phyloP scores from a whole-genome alignment of 164 flowering plant genomes.

The Pachysandra terminalis region DNA sequence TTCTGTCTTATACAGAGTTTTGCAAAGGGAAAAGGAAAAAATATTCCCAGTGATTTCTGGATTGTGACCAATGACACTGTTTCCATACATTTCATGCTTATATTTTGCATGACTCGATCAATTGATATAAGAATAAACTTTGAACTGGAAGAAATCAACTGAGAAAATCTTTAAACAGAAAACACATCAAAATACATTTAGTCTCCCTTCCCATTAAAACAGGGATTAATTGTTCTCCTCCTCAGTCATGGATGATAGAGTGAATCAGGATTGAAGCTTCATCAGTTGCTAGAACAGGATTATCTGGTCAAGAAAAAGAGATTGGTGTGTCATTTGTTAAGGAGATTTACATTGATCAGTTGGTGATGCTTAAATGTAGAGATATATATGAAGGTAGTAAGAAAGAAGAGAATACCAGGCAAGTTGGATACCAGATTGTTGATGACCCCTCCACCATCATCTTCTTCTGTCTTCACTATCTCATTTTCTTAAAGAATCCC shows the following conservation, averaged over 20 bases:
- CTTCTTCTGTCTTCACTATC: conserved; percentile 10
- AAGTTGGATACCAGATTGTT: conserved; percentile 34
- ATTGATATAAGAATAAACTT: too few relatives aligned
- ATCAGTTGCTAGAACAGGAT: conserved; percentile 35
- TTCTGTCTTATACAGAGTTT: too few relatives aligned
- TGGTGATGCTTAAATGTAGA: too few relatives aligned
- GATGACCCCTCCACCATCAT: conserved; percentile 24
- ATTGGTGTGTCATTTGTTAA: background rate
- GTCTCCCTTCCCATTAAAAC: too few relatives aligned
- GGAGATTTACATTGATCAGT: too few relatives aligned
- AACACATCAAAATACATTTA: too few relatives aligned
- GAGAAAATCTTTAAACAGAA: background rate
- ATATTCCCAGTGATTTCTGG: too few relatives aligned
- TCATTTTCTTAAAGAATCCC: conserved; percentile 1
- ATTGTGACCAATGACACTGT: too few relatives aligned
- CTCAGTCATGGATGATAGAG: conserved; percentile 41
- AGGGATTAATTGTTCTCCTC: background rate
- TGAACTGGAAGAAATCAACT: too few relatives aligned
- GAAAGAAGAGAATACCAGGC: conserved; percentile 24
- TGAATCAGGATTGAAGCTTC: conserved; percentile 56
- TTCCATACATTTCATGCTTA: too few relatives aligned
- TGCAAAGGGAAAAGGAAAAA: too few relatives aligned
- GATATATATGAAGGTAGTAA: background rate
- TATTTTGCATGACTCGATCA: too few relatives aligned
- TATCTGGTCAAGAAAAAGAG: conserved; percentile 21